Evolutionary conservation across 257 asterid species (phyloP), one percentile per base, ranked within the genome.

Genomic region (Nicotiana attenuata): DNA sequence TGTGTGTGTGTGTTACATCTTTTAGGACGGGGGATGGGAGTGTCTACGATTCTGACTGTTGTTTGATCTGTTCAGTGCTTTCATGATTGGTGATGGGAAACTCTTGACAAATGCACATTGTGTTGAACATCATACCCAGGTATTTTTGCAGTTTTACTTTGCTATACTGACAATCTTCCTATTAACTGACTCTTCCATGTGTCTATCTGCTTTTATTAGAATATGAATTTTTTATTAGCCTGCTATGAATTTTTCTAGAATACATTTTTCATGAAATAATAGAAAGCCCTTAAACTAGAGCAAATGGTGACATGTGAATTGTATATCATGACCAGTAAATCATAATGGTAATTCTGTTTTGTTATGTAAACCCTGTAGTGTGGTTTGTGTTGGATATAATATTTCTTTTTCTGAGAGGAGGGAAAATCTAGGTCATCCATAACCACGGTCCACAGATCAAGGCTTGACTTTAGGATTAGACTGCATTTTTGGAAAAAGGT

Each of bases 81-180:
- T 96, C 90, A 91, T 96, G 96, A 93, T 96, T 65, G 98, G 98
- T 67, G 92, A 91, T 71, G 93, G 97, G 82, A 96, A 91, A 89
- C 94, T 96, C 84, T 87, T 96, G 91, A 96, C 99, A 80, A 96
- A 96, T 91, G 99, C 99, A 67, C 99, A 96, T 82, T 96, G 99
- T 81, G 98, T 96, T 38, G 97, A 93, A 84, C 91, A 96, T 88
- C 87, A 89, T 82, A 92, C 99, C 29, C 98, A 96, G 96, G 99
- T 89, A 80, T 84, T 35, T 53, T 52, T 41, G 57, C 53, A 2
- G 10, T 24, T 29, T 75, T 2, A 2, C 80, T 75, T 75, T 26
- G 41, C 80, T 75, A 24, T 75, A 38, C 15, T 24, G 63, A 50
- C 24, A 50, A 50, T 75, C 16, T 75, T 52, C 45, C 45, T 13